phyloP scores from a whole-genome alignment of 805 yeast species.

The Candida peoriensis region DNA sequence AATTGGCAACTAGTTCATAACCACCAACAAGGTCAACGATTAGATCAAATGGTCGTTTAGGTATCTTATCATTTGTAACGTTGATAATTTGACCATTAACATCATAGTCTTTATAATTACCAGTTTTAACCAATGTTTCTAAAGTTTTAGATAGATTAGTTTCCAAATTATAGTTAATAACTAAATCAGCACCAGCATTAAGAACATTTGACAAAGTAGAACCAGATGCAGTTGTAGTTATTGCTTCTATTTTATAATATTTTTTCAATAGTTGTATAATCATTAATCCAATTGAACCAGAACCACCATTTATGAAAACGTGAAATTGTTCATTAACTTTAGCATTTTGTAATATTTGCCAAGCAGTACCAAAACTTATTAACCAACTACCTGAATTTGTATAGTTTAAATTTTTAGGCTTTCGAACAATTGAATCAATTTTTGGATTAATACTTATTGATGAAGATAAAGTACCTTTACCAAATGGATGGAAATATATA shows the following conservation, averaged over 20 bases:
- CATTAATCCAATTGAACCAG: constrained; percentile 67
- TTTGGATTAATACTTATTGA: constrained; percentile 50
- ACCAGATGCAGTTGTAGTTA: constrained; percentile 57
- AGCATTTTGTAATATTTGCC: constrained; percentile 33
- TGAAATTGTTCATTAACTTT: constrained; percentile 30
- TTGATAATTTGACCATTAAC: constrained; percentile 23
- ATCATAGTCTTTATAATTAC: constrained; percentile 29
- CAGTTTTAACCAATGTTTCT: constrained; percentile 19
- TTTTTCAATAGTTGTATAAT: constrained; percentile 55
- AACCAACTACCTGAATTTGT: constrained; percentile 64
- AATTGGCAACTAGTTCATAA: constrained; percentile 37
- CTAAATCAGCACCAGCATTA: constrained; percentile 46
- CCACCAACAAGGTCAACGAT: constrained; percentile 76
- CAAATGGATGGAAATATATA: constrained; percentile 44
- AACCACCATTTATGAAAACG: constrained; percentile 70
- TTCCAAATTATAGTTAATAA: constrained; percentile 43
- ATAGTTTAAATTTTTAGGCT: constrained; percentile 41
- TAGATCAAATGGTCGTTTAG: constrained; percentile 47
- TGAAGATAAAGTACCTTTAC: constrained; percentile 55
- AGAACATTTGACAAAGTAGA: constrained; percentile 40
- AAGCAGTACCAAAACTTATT: constrained; percentile 61
- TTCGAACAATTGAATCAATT: constrained; percentile 41
- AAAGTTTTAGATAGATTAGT: constrained; percentile 19
- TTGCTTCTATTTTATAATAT: constrained; percentile 39
- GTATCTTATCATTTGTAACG: constrained; percentile 6